Base-by-base conservation (phyloP, 352 stramenopile genomes). In the Globisporangium okanoganense region DNA sequence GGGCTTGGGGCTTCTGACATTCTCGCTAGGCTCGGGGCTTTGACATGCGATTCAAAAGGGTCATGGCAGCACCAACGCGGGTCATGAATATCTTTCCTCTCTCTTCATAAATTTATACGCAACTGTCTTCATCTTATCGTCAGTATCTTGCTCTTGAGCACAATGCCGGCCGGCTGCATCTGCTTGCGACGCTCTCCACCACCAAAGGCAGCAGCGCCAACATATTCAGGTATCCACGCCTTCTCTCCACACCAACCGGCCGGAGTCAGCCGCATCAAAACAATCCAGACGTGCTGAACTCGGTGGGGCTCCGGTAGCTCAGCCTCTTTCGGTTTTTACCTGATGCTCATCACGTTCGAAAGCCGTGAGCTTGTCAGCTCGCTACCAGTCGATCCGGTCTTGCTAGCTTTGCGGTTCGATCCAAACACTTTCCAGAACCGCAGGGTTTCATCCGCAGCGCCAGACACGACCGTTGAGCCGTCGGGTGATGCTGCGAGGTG, bases 361-460 rank as follows among this genome's bases (percentile, higher is more conserved):
- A 92, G 69, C 31, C 80, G 85, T 24, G 82, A 87, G 58, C 75
- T 80, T 43, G 79, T 75, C 38, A 92, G 63, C 62, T 88, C 77
- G 25, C 66, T 68, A 40, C 71, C 76, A 16, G 64, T 72, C 18
- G 77, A 85, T 29, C 75, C 78, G 25, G 73, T 69, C 60, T 91
- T 93, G 35, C 71, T 79, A 24, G 73, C 71, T 62, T 93, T 93
- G 56, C 87, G 72, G 75, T 88, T 89, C 18, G 85, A 75, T 49
- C 88, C 96, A 72, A 99, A 99, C 6, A 99, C 87, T 63, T 99
- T 97, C 98, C 98, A 99, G 84, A 99, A 99, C 36, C 97, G 88
- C 55, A 99, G 76, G 5, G 97, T 99, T 82, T 99, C 98, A 67
- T 99, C 98, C 2, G 94, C 96, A 12, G 96, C 97, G 6, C 94